A percentile compares a stretch with the other conserved stretches of the same genome.
These are phyloP conservation scores for Datura wrightii DNA, from an alignment of 257 asterid species.

Conservation along the genomic window DNA sequence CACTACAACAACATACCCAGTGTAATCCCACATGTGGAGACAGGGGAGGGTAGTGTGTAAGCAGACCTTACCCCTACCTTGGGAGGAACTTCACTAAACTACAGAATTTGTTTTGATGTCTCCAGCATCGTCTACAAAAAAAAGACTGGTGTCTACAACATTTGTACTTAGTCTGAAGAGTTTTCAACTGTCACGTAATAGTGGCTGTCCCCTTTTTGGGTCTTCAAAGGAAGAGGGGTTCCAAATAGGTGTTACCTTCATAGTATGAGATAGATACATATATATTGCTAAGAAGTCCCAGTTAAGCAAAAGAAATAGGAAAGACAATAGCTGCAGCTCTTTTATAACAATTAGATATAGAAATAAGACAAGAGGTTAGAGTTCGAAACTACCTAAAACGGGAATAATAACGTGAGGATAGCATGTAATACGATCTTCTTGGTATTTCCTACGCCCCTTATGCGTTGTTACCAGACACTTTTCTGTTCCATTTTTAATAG, in stretches of 20 bases:
- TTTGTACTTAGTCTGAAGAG: background rate
- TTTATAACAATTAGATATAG: background rate
- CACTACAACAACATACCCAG: background rate
- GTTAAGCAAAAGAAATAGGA: background rate
- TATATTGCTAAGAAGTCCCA: background rate
- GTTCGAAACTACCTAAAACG: constrained; percentile 53
- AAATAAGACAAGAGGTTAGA: background rate
- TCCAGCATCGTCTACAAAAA: background rate
- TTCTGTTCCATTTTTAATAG: constrained; percentile 41
- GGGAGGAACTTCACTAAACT: background rate
- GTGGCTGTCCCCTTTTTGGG: too few species aligned
- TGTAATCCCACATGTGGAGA: background rate
- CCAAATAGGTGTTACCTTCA: background rate
- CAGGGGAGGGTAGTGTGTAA: too few species aligned
- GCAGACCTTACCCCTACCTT: background rate
- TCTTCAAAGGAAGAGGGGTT: too few species aligned
- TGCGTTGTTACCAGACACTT: constrained; percentile 63
- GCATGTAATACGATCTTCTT: constrained; percentile 76
- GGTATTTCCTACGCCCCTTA: constrained; percentile 73
- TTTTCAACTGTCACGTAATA: background rate
- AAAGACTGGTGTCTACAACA: background rate
- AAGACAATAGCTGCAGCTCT: background rate
- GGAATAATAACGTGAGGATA: constrained; percentile 60
- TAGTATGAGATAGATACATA: constrained; percentile 5
- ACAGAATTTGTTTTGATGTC: background rate